Percentiles rank a stretch among this genome's conserved stretches.
Evolutionary conservation across 768 basidiomycete species (phyloP).

Genomic region (Auricularia cornea): DNA sequence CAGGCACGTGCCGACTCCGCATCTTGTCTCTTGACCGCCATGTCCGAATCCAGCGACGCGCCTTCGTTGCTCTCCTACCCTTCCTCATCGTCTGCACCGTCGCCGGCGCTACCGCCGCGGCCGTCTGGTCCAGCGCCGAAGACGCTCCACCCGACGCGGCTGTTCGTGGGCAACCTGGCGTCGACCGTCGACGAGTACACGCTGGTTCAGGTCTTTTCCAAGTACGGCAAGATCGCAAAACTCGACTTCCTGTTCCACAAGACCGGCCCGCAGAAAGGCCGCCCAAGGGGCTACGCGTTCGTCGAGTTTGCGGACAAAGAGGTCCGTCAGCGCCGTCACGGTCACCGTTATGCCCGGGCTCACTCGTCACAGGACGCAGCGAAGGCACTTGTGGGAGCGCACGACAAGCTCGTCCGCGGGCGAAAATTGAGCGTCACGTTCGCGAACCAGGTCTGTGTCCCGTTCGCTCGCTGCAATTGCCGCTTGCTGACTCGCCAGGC

Average conservation of each 20-base stretch:
- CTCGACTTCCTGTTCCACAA: constrained; percentile 97
- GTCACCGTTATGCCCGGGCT: constrained; percentile 25
- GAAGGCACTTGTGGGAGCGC: constrained; percentile 61
- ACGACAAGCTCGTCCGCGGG: constrained; percentile 78
- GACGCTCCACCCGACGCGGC: constrained; percentile 47
- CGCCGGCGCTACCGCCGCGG: background rate
- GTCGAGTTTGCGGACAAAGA: constrained; percentile 72
- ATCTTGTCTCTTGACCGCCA: no score
- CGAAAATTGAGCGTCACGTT: constrained; percentile 86
- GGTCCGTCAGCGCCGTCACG: constrained; percentile 45
- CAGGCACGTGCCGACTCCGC: no score
- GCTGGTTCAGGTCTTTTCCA: constrained; percentile 82
- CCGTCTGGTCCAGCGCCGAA: background rate
- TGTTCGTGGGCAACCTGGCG: constrained; percentile 87
- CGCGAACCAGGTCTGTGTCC: constrained; percentile 62
- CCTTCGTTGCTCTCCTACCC: background rate
- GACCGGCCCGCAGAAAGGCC: constrained; percentile 77
- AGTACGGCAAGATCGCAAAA: constrained; percentile 86
- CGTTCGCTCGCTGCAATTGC: constrained; percentile 34
- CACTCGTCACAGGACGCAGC: constrained; percentile 73
- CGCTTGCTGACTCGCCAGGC: constrained; percentile 25
- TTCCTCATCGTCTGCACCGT: background rate
- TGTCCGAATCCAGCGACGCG: no score
- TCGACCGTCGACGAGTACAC: constrained; percentile 87
- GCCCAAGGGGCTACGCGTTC: constrained; percentile 93